Percentiles rank a stretch among this genome's conserved stretches.
Evolutionary conservation across 257 asterid species (phyloP).

Genomic region (Solanum piurae): DNA sequence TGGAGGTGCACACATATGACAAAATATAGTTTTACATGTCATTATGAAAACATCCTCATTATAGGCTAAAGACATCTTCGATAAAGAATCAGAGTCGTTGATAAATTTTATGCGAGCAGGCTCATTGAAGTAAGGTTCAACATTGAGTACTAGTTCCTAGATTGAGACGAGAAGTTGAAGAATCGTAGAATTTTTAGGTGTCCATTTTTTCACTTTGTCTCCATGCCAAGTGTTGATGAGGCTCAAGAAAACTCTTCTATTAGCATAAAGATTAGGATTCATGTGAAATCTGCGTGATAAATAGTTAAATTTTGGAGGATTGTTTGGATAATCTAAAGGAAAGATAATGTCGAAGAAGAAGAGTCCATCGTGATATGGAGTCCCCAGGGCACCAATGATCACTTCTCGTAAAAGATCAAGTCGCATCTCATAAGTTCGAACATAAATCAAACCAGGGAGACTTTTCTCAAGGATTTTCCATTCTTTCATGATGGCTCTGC

Average conservation of each 20-base stretch:
- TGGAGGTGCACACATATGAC: slow-evolving; percentile 19
- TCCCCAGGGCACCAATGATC: slow-evolving; percentile 39
- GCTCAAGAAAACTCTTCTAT: slow-evolving; percentile 44
- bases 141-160: slow-evolving; percentile 56
- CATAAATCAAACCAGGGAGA: slow-evolving; percentile 52
- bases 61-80: slow-evolving; percentile 12
- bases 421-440: slow-evolving; percentile 36
- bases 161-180: slow-evolving; percentile 54
- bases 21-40: slow-evolving; percentile 40
- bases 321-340: slow-evolving; percentile 38
- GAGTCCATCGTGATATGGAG: slow-evolving; percentile 64
- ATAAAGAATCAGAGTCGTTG: not conserved
- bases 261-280: slow-evolving; percentile 43
- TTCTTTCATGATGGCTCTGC: slow-evolving; percentile 27
- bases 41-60: slow-evolving; percentile 17
- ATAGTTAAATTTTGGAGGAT: slow-evolving; percentile 39
- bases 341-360: slow-evolving; percentile 57
- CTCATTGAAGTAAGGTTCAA: slow-evolving; percentile 44
- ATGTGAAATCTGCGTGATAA: slow-evolving; percentile 34
- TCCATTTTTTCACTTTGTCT: slow-evolving; percentile 23
- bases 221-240: slow-evolving; percentile 45
- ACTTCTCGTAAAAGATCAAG: slow-evolving; percentile 58
- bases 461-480: slow-evolving; percentile 41
- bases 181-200: slow-evolving; percentile 17
- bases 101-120: slow-evolving; percentile 6